These are phyloP conservation scores for Claviceps humidiphila DNA, from an alignment of 2,329 filamentous ascomycete genomes.

Conservation along the genomic window DNA sequence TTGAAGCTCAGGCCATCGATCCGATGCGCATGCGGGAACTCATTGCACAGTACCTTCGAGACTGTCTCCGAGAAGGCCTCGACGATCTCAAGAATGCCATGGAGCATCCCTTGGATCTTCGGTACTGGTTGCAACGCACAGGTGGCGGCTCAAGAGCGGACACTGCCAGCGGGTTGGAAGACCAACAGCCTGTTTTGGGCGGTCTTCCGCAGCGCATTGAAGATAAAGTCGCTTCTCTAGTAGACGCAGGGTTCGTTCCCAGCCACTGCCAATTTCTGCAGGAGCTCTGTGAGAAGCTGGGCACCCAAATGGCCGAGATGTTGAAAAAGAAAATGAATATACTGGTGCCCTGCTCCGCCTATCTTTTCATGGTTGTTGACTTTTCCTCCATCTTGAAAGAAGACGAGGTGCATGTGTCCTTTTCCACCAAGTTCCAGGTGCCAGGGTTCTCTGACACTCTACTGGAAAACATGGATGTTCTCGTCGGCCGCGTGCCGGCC, in stretches of 20 bases:
- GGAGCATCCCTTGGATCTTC: slow-evolving; percentile 33
- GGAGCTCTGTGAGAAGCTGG: slow-evolving; percentile 31
- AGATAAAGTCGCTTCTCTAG: slow-evolving; percentile 40
- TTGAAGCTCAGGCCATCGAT: slow-evolving; percentile 45
- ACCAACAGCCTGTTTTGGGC: slow-evolving; percentile 29
- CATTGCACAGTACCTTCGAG: slow-evolving; percentile 35
- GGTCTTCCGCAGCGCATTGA: slow-evolving; percentile 36
- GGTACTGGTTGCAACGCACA: slow-evolving; percentile 38
- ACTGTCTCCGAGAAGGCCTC: slow-evolving; percentile 39
- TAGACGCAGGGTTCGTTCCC: slow-evolving; percentile 48
- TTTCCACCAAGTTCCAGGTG: slow-evolving; percentile 49
- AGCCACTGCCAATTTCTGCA: slow-evolving; percentile 33
- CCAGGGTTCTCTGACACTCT: slow-evolving; percentile 39
- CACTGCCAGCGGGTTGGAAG: slow-evolving; percentile 25
- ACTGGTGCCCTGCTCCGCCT: slow-evolving; percentile 45
- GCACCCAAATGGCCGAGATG: slow-evolving; percentile 37
- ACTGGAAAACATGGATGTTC: slow-evolving; percentile 43
- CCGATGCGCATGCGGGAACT: slow-evolving; percentile 27
- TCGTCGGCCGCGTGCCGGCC: slow-evolving; percentile 58
- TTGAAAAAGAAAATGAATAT: slow-evolving; percentile 47
- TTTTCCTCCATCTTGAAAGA: slow-evolving; percentile 46
- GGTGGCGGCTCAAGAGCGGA: slow-evolving; percentile 18
- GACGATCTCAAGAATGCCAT: slow-evolving; percentile 38
- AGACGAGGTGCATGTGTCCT: slow-evolving; percentile 54
- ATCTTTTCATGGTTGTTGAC: slow-evolving; percentile 55